phyloP scores from a whole-genome alignment of 495 filamentous ascomycete species.

The Penicillium silybi region DNA sequence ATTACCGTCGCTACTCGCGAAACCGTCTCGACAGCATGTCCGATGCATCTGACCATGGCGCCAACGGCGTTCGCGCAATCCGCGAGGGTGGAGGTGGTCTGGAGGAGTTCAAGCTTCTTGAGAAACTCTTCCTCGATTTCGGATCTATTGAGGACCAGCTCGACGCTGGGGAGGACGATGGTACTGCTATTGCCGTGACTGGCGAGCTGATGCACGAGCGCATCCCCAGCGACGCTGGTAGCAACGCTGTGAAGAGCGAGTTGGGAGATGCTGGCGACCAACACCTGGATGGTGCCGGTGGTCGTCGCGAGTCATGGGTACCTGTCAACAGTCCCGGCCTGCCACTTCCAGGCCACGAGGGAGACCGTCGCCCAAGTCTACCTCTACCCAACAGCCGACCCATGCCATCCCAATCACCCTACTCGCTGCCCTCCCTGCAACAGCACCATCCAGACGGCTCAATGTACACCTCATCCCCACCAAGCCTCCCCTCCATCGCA shows the following conservation, averaged over 20 bases:
- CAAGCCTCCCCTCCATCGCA: constrained; percentile 34
- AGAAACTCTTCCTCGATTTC: constrained; percentile 56
- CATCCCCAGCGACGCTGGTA: constrained; percentile 39
- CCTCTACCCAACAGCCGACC: constrained; percentile 36
- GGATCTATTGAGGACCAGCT: constrained; percentile 48
- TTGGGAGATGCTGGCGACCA: constrained; percentile 34
- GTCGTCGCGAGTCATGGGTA: constrained; percentile 44
- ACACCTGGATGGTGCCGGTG: constrained; percentile 30
- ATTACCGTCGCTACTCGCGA: constrained; percentile 51
- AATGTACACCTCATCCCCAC: constrained; percentile 34
- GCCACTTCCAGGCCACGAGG: constrained; percentile 33
- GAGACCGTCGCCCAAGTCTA: constrained; percentile 43
- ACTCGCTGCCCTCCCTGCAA: constrained; percentile 39
- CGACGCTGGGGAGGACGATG: constrained; percentile 39
- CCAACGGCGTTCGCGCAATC: constrained; percentile 39
- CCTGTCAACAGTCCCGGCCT: constrained; percentile 42
- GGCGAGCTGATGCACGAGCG: constrained; percentile 28
- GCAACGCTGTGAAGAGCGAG: constrained; percentile 42
- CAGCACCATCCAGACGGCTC: constrained; percentile 40
- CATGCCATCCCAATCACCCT: constrained; percentile 39
- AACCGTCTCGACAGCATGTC: constrained; percentile 33
- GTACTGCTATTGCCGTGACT: constrained; percentile 17
- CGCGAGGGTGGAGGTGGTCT: constrained; percentile 60
- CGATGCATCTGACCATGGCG: constrained; percentile 31
- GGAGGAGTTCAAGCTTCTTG: constrained; percentile 66